Base-by-base conservation (phyloP, 2,329 filamentous ascomycete species). In the Fusarium vanettenii region DNA sequence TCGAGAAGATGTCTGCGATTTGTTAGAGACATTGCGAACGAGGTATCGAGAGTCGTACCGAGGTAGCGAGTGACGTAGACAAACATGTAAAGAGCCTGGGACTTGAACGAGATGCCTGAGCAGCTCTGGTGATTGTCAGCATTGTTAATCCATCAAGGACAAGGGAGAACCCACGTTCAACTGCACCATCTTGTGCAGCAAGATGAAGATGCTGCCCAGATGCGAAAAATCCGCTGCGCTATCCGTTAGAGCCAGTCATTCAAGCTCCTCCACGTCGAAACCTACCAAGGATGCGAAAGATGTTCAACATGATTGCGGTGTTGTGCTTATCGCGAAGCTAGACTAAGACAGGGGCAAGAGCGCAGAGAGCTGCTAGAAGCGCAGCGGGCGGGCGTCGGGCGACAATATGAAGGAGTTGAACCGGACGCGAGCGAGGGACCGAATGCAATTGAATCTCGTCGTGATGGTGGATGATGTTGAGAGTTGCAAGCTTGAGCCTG, bases 31-130 rank as follows among this genome's bases (percentile, higher is more conserved):
- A 35, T 33, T 52, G n/a, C 20, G n/a, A 7, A 39, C 8, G 20
- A 16, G 9, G 37, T 20, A 7, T 14, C 45, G 18, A 25, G 3
- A n/a, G 16, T n/a, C 79, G 64, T 86, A 94, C 93, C 93, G 73
- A 99, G 90, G 85, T 99, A 99, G 81, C 97, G 91, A 72, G 95
- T 97, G 50, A 97, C 83, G 85, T 99, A 99, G 79, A 99, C 97
- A 52, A 98, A 87, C 77, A 98, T 88, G 85, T 99, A 99, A 67
- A 99, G 90, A 60, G 92, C 94, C 89, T 99, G 97, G 72, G 96
- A 98, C 84, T 99, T 99, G 90, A 99, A 98, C 18, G 97, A 99
- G 85, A 99, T 96, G 79, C 97, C 97, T 48, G 96, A 93, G 83
- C 95, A 98, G 88, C 95, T 98, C 96, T 98, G 82, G n/a, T 65